These are phyloP conservation scores for Nevesoporus exiguus DNA, from an alignment of 768 basidiomycete species.

Conservation along the genomic window DNA sequence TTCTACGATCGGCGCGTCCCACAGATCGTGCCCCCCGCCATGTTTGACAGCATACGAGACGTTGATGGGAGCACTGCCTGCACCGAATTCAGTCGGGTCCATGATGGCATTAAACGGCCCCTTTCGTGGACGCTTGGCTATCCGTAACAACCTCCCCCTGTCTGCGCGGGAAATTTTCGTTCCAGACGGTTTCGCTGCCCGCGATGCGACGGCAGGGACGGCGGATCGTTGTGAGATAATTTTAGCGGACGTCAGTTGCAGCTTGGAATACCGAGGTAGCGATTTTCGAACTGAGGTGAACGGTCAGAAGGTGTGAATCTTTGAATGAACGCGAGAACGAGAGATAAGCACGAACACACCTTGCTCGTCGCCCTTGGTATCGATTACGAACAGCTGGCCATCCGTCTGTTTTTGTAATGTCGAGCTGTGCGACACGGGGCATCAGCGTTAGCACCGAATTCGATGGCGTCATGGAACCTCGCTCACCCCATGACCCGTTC, in stretches of 20 bases:
- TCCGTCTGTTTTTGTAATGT: constrained; percentile 65
- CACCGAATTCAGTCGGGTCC: constrained; percentile 63
- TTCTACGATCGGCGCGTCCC: constrained; percentile 39
- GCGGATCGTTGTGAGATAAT: constrained; percentile 86
- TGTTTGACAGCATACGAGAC: constrained; percentile 66
- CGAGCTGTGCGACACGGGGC: constrained; percentile 39
- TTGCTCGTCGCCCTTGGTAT: constrained; percentile 73
- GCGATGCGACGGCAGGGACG: constrained; percentile 78
- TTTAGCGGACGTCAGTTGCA: constrained; percentile 64
- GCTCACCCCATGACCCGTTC: constrained; percentile 77
- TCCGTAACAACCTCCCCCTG: constrained; percentile 70
- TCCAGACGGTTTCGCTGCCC: constrained; percentile 28
- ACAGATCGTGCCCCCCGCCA: constrained; percentile 62
- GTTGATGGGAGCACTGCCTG: constrained; percentile 62
- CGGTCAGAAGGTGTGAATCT: not conserved
- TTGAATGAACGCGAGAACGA: not conserved
- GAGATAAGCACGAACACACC: constrained; percentile 37
- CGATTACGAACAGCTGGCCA: constrained; percentile 75
- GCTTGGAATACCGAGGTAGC: constrained; percentile 51
- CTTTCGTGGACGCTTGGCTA: constrained; percentile 66
- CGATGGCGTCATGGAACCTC: not conserved
- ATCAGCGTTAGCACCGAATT: not conserved
- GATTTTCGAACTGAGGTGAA: constrained; percentile 50
- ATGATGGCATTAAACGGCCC: constrained; percentile 72
- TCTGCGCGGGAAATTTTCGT: constrained; percentile 56